A percentile compares a stretch with the other conserved stretches of the same genome.
Conservation (phyloP, 2,329 filamentous ascomycete species). For the Diaporthe helianthi region DNA sequence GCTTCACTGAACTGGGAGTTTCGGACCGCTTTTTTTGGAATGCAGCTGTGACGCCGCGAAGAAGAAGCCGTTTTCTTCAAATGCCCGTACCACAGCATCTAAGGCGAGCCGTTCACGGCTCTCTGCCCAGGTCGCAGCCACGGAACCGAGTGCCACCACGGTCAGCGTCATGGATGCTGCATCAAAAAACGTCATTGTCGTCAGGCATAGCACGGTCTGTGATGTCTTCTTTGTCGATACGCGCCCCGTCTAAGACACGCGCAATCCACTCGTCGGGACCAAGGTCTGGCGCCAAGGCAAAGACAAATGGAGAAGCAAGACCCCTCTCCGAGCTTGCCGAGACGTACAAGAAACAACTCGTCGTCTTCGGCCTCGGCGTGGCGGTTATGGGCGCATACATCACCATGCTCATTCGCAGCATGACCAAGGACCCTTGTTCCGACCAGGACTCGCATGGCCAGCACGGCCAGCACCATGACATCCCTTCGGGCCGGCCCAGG, state of each 20-base stretch:
- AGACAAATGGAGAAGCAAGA: conserved; percentile 7
- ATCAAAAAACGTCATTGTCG: background rate
- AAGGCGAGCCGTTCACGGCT: background rate
- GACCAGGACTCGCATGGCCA: conserved; percentile 36
- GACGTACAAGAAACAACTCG: conserved; percentile 52
- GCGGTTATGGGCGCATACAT: conserved; percentile 57
- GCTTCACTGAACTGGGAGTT: background rate
- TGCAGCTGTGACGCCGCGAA: background rate
- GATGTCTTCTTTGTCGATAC: background rate
- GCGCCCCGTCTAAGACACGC: background rate
- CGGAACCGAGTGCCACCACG: background rate
- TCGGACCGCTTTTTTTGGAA: background rate
- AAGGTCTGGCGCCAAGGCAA: conserved; percentile 2
- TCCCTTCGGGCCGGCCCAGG: conserved; percentile 57
- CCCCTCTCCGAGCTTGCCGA: conserved; percentile 41
- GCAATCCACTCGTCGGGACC: background rate
- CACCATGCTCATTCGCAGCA: conserved; percentile 47
- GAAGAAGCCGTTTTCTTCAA: background rate
- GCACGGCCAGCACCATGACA: conserved; percentile 37
- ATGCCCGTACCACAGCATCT: conserved; percentile 23
- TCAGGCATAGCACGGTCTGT: background rate
- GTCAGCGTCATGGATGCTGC: background rate
- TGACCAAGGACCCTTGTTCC: conserved; percentile 41
- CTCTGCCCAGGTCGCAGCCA: background rate
- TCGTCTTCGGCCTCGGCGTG: conserved; percentile 54